Evolutionary conservation across 495 filamentous ascomycete genomes (phyloP), one percentile per base, ranked within the genome.

Genomic region (Annulohypoxylon bovei): DNA sequence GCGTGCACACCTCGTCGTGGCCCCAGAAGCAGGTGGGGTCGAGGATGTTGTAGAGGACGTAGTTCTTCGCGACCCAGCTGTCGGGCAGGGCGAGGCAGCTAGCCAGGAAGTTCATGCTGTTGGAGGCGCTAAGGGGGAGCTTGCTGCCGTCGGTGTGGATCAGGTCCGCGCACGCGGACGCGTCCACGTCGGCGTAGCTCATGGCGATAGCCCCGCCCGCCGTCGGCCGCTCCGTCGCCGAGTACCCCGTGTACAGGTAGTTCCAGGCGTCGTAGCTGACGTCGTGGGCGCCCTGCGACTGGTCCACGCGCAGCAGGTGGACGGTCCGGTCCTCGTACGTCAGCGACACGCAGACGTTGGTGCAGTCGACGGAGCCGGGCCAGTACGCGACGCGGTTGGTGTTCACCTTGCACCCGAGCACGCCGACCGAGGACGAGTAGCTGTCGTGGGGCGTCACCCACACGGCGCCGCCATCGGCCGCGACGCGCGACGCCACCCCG

Each of bases 211-310:
- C 73, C 28, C 83, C 82, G 59, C 83, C 83, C 1, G 81, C 77
- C 5, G 80, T 74, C 3, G 83, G 83, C n/a, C 69, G 66, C 23
- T 82, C 74, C 1, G 78, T 81, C 3, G 83, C 83, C n/a, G 80
- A 73, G 37, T 76, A 75, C 39, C 83, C 83, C 0, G 81, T 82
- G 39, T 76, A 71, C 6, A 85, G 81, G 37, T 82, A 82, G 70
- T 85, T 85, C 83, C 83, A 85, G 12, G 83, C 82, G 64, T 84
- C 82, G 74, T 84, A 85, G 67, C 79, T 81, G 66, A 85, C 73
- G 54, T 85, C 83, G 75, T 84, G 71, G 6, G 83, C 83, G 61
- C 83, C 83, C 55, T 78, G 57, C 25, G 81, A 83, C 62, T 82
- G 80, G 67, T 85, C 83, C 56, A 85, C 70, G 69, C 81, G 80